These are phyloP conservation scores for Diversispora epigaea DNA, from an alignment of 192 early-diverging fungal species.

Conservation along the genomic window DNA sequence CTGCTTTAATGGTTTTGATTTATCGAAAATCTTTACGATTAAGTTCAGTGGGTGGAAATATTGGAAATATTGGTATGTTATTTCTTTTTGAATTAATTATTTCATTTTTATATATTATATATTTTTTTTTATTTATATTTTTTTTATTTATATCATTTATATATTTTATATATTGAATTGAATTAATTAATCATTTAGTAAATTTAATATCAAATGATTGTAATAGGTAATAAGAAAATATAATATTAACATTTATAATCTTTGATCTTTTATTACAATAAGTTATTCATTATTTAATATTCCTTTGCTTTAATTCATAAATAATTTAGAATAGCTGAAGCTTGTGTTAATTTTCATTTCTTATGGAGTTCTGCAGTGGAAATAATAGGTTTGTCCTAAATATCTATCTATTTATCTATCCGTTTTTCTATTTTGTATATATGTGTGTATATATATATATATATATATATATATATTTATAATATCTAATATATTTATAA, in stretches of 20 bases:
- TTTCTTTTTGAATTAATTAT: conserved; percentile 36
- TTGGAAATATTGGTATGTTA: conserved; percentile 57
- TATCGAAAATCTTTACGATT: conserved; percentile 70
- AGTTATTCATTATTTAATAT: neutral
- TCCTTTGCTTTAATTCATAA: neutral
- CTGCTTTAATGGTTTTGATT: conserved; percentile 73
- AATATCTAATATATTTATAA: too few relatives aligned
- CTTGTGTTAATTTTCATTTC: conserved; percentile 69
- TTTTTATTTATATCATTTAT: neutral
- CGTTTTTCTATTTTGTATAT: neutral
- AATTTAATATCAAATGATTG: conserved; percentile 74
- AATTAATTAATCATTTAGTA: conserved; percentile 33
- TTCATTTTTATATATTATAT: neutral
- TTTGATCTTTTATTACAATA: neutral
- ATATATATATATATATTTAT: neutral
- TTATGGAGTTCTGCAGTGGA: conserved; percentile 71
- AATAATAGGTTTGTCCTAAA: conserved; percentile 42
- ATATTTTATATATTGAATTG: neutral
- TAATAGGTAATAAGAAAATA: conserved; percentile 56
- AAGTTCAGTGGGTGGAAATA: conserved; percentile 60
- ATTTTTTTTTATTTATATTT: conserved; percentile 22
- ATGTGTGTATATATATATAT: too few relatives aligned
- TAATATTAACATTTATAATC: conserved; percentile 17
- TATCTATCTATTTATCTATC: neutral
- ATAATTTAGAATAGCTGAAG: conserved; percentile 55